Conservation (phyloP, 1,284 basidiomycete species). For the Puccinia horiana region DNA sequence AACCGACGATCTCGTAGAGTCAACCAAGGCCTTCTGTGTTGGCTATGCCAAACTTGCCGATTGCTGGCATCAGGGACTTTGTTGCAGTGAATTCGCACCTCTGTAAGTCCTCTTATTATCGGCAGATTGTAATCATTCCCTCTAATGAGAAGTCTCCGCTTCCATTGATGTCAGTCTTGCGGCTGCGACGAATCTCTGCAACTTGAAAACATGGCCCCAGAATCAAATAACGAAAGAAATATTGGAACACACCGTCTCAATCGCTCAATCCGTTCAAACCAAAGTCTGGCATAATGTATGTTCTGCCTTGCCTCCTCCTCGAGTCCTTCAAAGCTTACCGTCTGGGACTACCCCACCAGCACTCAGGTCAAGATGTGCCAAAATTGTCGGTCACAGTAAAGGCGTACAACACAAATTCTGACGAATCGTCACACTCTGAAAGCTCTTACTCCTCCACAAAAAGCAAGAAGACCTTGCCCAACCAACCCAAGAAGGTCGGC, state of each 20-base stretch:
- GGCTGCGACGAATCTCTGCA: slow-evolving; percentile 39
- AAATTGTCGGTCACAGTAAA: background rate
- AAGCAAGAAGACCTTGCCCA: background rate
- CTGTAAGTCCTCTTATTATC: background rate
- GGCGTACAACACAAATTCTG: background rate
- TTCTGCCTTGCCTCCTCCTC: background rate
- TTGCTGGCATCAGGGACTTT: slow-evolving; percentile 12
- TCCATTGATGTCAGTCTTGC: background rate
- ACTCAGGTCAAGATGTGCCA: slow-evolving; percentile 15
- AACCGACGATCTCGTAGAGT: background rate
- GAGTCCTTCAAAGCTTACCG: background rate
- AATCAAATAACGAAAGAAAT: background rate
- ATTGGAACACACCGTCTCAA: background rate
- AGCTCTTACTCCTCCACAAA: background rate
- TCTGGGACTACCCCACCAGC: background rate
- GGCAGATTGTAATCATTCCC: background rate
- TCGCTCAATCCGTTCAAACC: background rate
- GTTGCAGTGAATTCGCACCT: slow-evolving; percentile 34
- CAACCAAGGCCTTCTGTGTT: background rate
- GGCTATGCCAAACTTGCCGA: slow-evolving; percentile 10
- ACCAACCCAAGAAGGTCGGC: background rate
- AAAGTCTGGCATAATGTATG: slow-evolving; percentile 38
- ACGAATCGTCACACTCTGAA: background rate
- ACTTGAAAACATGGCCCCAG: slow-evolving; percentile 11
- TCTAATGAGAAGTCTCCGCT: background rate